Percentiles rank a stretch among this genome's conserved stretches.
Evolutionary conservation across 345 rosid genomes (phyloP).

Genomic region (Microcos paniculata): DNA sequence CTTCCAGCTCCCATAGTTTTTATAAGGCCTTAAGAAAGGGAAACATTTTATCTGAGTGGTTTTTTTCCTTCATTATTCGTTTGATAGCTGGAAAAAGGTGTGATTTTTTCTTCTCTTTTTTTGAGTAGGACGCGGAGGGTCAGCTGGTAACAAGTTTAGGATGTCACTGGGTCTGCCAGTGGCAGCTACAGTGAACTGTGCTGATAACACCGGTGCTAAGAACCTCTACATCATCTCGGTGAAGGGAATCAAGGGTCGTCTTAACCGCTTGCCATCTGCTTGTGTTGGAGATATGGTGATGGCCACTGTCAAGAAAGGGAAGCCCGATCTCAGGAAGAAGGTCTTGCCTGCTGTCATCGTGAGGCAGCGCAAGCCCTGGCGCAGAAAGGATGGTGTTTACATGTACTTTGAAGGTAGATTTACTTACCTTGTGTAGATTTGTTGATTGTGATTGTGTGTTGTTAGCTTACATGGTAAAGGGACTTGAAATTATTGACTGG

Average conservation of each 20-base stretch:
- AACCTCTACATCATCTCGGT: constrained; percentile 93
- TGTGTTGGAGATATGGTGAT: constrained; percentile 97
- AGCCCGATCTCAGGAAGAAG: constrained; percentile 94
- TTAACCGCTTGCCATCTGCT: constrained; percentile 87
- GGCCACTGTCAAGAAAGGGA: constrained; percentile 96
- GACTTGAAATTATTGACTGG: background rate
- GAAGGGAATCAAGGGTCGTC: constrained; percentile 89
- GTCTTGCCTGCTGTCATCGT: constrained; percentile 96
- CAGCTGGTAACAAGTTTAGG: constrained; percentile 92
- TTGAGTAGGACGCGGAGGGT: constrained; percentile 78
- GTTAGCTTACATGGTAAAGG: background rate
- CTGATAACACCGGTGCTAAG: constrained; percentile 96
- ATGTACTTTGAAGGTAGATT: constrained; percentile 84
- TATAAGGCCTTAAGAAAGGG: background rate
- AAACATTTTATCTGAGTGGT: background rate
- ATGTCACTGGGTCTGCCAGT: constrained; percentile 99
- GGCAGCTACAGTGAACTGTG: constrained; percentile 98
- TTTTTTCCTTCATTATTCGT: background rate
- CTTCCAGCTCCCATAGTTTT: background rate
- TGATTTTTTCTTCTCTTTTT: background rate
- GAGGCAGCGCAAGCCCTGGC: constrained; percentile 96
- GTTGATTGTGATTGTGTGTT: background rate
- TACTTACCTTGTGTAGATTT: background rate
- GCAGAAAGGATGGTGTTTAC: constrained; percentile 94
- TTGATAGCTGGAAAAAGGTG: background rate